Base-by-base conservation (phyloP, 805 yeast species). In the Debaryomyces tyrocola region DNA sequence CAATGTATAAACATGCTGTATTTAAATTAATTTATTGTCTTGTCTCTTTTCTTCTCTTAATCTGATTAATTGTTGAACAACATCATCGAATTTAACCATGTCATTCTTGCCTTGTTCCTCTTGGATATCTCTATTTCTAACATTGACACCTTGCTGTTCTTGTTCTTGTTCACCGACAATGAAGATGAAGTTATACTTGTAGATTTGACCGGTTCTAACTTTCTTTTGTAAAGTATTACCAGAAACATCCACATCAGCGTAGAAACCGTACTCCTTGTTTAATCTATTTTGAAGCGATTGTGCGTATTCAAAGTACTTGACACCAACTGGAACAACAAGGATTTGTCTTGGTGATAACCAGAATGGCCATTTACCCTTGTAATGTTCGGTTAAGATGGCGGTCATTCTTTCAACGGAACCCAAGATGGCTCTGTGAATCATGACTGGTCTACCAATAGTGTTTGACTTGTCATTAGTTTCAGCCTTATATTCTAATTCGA, bases 291-390 rank as follows among this genome's bases (percentile, higher is more conserved):
- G 83, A 54, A 94, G 87, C 58, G 82, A 75, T 68, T 85, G 84
- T 37, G 98, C 99, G 64, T 94, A 94, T 54, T 85, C 96, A 62
- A 78, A 83, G 77, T 85, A 92, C 70, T 88, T 90, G 54, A 87
- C 95, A 63, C 97, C 97, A 59, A 94, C 97, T 58, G 99, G 99
- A 27, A 94, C 94, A 60, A 94, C 95, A 59, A 92, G 77, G 48
- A 92, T 81, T 75, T 94, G 99, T 77, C 99, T 87, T 63, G 99
- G 99, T n/a, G 98, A 91, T 66, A 94, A 79, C 99, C 99, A 94
- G 80, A 94, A 89, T 63, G 99, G 99, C 99, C 99, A 94, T 69
- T 90, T 94, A 63, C 99, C 99, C 65, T 91, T 96, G 74, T 79
- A 94, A 76, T 94, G 99, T 74, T 94, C 99, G 49, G 96, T 91